phyloP scores from a whole-genome alignment of 2,329 filamentous ascomycete genomes.

The Sordariomycetes sp. region DNA sequence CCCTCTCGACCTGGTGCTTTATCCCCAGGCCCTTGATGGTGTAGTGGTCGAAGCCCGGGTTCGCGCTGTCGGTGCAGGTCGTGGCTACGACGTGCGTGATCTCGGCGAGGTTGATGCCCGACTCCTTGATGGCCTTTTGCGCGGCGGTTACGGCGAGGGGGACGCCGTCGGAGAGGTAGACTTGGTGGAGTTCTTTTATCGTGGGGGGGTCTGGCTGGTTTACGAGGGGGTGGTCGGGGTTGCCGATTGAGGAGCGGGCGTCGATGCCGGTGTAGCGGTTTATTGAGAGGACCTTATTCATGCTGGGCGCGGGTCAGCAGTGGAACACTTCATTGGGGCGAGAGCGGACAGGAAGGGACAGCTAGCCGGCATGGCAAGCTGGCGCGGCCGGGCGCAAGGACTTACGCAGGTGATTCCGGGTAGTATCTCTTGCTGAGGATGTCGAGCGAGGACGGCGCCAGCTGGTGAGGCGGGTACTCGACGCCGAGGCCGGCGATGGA shows the following conservation, averaged over 20 bases:
- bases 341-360: not conserved
- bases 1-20: slow-evolving; percentile 45
- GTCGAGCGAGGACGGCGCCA: slow-evolving; percentile 36
- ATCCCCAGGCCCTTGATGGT: slow-evolving; percentile 46
- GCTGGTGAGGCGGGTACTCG: slow-evolving; percentile 44
- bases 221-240: slow-evolving; percentile 45
- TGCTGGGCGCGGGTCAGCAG: slow-evolving; percentile 24
- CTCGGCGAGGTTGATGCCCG: slow-evolving; percentile 31
- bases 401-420: slow-evolving; percentile 45
- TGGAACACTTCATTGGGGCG: too few relatives aligned
- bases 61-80: slow-evolving; percentile 57
- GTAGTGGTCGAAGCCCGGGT: slow-evolving; percentile 55
- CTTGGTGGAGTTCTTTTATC: slow-evolving; percentile 38
- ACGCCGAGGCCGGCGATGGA: slow-evolving; percentile 45
- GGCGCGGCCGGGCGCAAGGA: slow-evolving; percentile 5
- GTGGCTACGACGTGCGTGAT: slow-evolving; percentile 57
- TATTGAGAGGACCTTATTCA: slow-evolving; percentile 49
- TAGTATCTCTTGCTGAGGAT: slow-evolving; percentile 42
- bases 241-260: slow-evolving; percentile 46
- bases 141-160: slow-evolving; percentile 42
- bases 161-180: slow-evolving; percentile 43
- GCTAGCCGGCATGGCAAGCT: not conserved
- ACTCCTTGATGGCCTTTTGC: slow-evolving; percentile 40
- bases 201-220: slow-evolving; percentile 37
- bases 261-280: slow-evolving; percentile 55